phyloP scores from a whole-genome alignment of 1,139 yeast species.

The Yamadazyma kanchanaburiensis region DNA sequence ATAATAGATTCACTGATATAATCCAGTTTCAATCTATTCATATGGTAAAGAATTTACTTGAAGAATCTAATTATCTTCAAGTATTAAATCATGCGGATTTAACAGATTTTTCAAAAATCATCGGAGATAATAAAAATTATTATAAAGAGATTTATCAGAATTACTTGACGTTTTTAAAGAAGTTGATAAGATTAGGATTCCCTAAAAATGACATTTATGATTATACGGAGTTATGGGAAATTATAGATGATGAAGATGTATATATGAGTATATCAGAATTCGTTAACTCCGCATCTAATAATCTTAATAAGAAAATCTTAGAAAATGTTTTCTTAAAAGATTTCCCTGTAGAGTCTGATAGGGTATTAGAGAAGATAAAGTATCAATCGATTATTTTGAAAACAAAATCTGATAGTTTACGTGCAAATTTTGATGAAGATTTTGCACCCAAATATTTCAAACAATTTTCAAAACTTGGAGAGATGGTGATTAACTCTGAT shows the following conservation, averaged over 20 bases:
- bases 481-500: slow-evolving; percentile 8
- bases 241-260: slow-evolving; percentile 9
- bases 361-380: slow-evolving; percentile 11
- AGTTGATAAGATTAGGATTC: slow-evolving; percentile 19
- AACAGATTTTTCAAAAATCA: slow-evolving; percentile 22
- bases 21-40: slow-evolving; percentile 40
- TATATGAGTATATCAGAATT: slow-evolving; percentile 6
- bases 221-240: slow-evolving; percentile 18
- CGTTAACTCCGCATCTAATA: slow-evolving; percentile 1
- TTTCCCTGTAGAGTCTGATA: slow-evolving; percentile 10
- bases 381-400: slow-evolving; percentile 9
- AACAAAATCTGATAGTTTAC: too few relatives aligned
- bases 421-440: too few relatives aligned
- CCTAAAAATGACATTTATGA: slow-evolving; percentile 10
- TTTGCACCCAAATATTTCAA: too few relatives aligned
- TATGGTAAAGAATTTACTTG: slow-evolving; percentile 29
- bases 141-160: slow-evolving; percentile 31
- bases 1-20: slow-evolving; percentile 27
- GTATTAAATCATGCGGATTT: slow-evolving; percentile 12
- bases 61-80: slow-evolving; percentile 7
- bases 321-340: slow-evolving; percentile 7
- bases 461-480: too few relatives aligned
- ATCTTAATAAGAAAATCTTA: slow-evolving; percentile 7
- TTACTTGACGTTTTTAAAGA: slow-evolving; percentile 28
- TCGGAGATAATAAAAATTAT: slow-evolving; percentile 34